Evolutionary conservation across 768 basidiomycete species (phyloP).

Genomic region (Tephrocybe sp.): DNA sequence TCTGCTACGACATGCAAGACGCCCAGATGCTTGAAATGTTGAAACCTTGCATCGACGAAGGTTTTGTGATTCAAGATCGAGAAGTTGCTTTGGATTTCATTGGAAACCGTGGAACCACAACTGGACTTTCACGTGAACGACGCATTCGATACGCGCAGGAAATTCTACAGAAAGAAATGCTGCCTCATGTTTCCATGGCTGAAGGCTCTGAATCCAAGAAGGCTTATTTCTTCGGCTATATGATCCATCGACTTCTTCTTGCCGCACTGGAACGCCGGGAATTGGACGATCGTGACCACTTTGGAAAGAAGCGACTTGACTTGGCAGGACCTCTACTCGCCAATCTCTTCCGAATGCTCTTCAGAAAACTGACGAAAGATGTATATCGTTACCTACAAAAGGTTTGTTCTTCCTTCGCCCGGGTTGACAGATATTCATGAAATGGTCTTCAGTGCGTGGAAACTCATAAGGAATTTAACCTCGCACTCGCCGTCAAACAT

Average conservation of each 20-base stretch:
- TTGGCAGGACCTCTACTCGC: conserved; percentile 93
- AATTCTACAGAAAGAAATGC: conserved; percentile 97
- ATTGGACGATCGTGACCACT: conserved; percentile 98
- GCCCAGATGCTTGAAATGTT: conserved; percentile 96
- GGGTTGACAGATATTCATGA: conserved; percentile 11
- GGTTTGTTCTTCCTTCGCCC: conserved; percentile 39
- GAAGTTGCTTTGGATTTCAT: conserved; percentile 98
- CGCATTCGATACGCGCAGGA: conserved; percentile 97
- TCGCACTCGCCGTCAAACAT: conserved; percentile 89
- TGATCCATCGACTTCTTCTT: conserved; percentile 94
- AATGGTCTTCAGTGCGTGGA: conserved; percentile 77
- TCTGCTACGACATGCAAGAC: conserved; percentile 97
- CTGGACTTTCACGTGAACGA: conserved; percentile 86
- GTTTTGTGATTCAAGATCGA: conserved; percentile 96
- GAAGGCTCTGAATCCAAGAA: conserved; percentile 98
- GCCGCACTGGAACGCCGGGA: conserved; percentile 94
- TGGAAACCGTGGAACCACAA: conserved; percentile 95
- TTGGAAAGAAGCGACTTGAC: conserved; percentile 97
- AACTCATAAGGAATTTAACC: conserved; percentile 91
- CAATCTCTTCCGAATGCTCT: conserved; percentile 97
- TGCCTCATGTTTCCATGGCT: conserved; percentile 94
- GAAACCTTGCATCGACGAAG: conserved; percentile 97
- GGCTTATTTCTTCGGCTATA: conserved; percentile 99
- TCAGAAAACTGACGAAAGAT: conserved; percentile 94
- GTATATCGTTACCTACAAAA: conserved; percentile 97